These are phyloP conservation scores for Umbilicaria muhlenbergii DNA, from an alignment of 495 filamentous ascomycete genomes.

Conservation along the genomic window DNA sequence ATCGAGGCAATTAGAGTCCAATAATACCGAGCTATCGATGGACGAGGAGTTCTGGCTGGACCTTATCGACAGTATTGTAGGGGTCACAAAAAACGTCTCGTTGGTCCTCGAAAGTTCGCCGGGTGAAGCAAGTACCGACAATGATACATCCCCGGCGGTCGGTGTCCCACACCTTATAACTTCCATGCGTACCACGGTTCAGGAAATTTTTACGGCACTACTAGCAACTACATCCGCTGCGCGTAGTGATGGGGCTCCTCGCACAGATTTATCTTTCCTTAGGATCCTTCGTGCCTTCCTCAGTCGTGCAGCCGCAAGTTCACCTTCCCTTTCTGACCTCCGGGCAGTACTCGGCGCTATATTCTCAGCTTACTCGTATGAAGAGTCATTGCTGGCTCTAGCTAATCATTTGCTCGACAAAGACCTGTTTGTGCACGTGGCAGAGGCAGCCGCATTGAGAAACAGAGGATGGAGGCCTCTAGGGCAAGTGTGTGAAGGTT, in stretches of 20 bases:
- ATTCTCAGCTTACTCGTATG: conserved; percentile 90
- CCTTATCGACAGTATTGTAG: conserved; percentile 70
- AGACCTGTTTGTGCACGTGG: conserved; percentile 75
- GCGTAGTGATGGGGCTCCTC: conserved; percentile 20
- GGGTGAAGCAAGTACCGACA: background rate
- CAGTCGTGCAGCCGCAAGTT: conserved; percentile 61
- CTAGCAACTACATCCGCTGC: conserved; percentile 45
- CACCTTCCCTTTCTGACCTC: conserved; percentile 75
- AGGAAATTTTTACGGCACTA: conserved; percentile 79
- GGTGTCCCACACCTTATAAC: conserved; percentile 33
- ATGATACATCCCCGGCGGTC: background rate
- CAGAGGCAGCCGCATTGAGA: conserved; percentile 55
- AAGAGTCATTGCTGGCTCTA: conserved; percentile 69
- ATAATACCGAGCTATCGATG: conserved; percentile 48
- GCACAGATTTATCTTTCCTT: conserved; percentile 61
- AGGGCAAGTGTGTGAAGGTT: conserved; percentile 76
- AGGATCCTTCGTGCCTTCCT: conserved; percentile 83
- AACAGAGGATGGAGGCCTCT: conserved; percentile 79
- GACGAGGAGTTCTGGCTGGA: conserved; percentile 86
- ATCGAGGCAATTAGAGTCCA: conserved; percentile 27
- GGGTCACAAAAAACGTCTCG: conserved; percentile 52
- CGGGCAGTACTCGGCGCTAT: conserved; percentile 72
- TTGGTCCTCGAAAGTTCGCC: conserved; percentile 17
- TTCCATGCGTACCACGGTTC: conserved; percentile 61
- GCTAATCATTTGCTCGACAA: conserved; percentile 79